A percentile compares a stretch with the other conserved stretches of the same genome.
phyloP scores from a whole-genome alignment of 768 basidiomycete genomes.

The Rhizopogon roseolus region DNA sequence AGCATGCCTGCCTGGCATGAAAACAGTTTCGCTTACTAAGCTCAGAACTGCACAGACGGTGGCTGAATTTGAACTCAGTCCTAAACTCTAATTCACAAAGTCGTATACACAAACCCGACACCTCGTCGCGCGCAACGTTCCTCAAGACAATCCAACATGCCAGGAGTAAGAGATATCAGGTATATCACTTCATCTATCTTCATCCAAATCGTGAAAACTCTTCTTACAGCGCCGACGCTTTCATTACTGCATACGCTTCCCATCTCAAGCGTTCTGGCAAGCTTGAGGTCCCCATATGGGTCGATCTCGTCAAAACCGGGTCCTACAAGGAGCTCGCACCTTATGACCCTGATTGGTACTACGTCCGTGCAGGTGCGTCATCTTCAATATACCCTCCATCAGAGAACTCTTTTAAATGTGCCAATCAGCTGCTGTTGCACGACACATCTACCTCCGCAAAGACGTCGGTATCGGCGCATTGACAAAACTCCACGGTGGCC shows the following conservation, averaged over 20 bases:
- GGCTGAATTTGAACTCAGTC: constrained; percentile 32
- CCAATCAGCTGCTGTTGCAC: constrained; percentile 80
- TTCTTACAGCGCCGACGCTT: constrained; percentile 74
- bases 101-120: constrained; percentile 40
- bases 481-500: constrained; percentile 94
- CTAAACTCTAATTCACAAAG: constrained; percentile 22
- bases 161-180: constrained; percentile 82
- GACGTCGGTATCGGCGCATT: constrained; percentile 92
- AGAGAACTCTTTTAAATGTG: neutral
- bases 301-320: constrained; percentile 97
- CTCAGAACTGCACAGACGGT: constrained; percentile 35
- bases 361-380: constrained; percentile 87
- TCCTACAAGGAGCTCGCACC: constrained; percentile 97
- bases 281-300: constrained; percentile 98
- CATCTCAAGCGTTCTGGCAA: constrained; percentile 98
- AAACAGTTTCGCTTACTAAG: constrained; percentile 41
- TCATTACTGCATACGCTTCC: constrained; percentile 91
- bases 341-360: constrained; percentile 99
- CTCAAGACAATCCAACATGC: constrained; percentile 57
- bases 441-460: constrained; percentile 99
- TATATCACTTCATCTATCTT: constrained; percentile 23
- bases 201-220: constrained; percentile 11
- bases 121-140: constrained; percentile 42
- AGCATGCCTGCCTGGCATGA: no score
- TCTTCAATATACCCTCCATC: neutral